Percentiles rank a stretch among this genome's conserved stretches.
These are phyloP conservation scores for Begonia loranthoides DNA, from an alignment of 306 rosid species.

Conservation along the genomic window DNA sequence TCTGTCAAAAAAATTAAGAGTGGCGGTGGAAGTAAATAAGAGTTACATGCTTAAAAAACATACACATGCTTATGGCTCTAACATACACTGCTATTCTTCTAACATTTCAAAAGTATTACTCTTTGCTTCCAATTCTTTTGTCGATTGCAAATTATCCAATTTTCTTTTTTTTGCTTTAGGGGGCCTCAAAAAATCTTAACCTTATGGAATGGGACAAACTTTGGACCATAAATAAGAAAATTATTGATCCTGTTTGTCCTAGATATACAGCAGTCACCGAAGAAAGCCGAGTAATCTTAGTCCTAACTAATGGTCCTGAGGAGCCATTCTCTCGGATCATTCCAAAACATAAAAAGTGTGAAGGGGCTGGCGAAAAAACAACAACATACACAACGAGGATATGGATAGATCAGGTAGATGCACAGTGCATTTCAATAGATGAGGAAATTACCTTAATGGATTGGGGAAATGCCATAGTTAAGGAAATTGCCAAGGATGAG, in stretches of 20 bases:
- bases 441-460: constrained; percentile 93
- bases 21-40: too few relatives aligned
- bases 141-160: neutral
- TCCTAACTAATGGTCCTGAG: constrained; percentile 74
- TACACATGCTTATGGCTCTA: too few relatives aligned
- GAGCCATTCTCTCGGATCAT: constrained; percentile 56
- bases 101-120: too few relatives aligned
- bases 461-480: constrained; percentile 88
- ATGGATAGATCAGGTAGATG: constrained; percentile 73
- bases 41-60: too few relatives aligned
- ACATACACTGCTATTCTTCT: too few relatives aligned
- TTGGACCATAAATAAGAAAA: constrained; percentile 88
- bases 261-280: constrained; percentile 79
- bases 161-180: constrained; percentile 31
- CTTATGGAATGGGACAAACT: constrained; percentile 99
- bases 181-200: constrained; percentile 89
- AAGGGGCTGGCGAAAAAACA: constrained; percentile 78
- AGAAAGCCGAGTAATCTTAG: constrained; percentile 51
- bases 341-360: constrained; percentile 82
- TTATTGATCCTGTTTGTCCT: constrained; percentile 92
- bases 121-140: too few relatives aligned
- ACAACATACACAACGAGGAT: constrained; percentile 52
- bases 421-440: constrained; percentile 41
- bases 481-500: constrained; percentile 53
- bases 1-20: too few relatives aligned